These are phyloP conservation scores for Neostapfia colusana DNA, from an alignment of 176 grass and related monocot species.

Conservation along the genomic window DNA sequence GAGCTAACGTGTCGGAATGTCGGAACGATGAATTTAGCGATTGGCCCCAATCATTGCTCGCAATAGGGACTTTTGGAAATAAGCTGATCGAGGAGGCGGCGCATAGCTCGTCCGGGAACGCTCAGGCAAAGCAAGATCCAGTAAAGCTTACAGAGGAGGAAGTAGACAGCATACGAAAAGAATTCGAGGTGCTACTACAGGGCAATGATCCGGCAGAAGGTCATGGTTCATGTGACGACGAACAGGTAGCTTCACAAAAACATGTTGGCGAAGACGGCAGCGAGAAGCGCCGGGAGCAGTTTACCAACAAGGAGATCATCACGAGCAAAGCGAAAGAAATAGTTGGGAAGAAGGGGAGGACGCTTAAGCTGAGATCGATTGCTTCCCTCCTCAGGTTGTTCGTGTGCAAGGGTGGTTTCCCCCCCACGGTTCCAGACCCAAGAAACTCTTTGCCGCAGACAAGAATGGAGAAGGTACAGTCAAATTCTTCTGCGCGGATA, in stretches of 20 bases:
- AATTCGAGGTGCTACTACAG: constrained; percentile 51
- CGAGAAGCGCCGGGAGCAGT: constrained; percentile 36
- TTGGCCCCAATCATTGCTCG: constrained; percentile 65
- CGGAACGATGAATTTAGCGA: constrained; percentile 63
- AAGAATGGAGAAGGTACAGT: constrained; percentile 78
- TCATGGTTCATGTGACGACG: constrained; percentile 27
- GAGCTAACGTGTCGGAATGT: constrained; percentile 42
- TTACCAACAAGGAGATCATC: constrained; percentile 44
- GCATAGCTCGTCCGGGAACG: constrained; percentile 32
- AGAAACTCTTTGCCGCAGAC: constrained; percentile 65
- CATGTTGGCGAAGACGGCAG: constrained; percentile 7
- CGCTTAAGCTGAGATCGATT: constrained; percentile 60
- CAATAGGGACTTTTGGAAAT: constrained; percentile 79
- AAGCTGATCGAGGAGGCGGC: constrained; percentile 46
- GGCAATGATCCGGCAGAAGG: constrained; percentile 28
- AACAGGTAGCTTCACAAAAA: constrained; percentile 29
- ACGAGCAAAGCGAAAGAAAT: constrained; percentile 50
- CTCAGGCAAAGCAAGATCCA: constrained; percentile 31
- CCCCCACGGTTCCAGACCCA: constrained; percentile 41
- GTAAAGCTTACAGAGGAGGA: constrained; percentile 58
- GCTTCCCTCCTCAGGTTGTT: constrained; percentile 64
- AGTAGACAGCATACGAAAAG: constrained; percentile 55
- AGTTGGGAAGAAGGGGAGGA: constrained; percentile 32
- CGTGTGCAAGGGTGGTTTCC: constrained; percentile 60
- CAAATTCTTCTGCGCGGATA: not conserved